Conservation (phyloP, 2,329 filamentous ascomycete species). For the Mariannaea elegans region DNA sequence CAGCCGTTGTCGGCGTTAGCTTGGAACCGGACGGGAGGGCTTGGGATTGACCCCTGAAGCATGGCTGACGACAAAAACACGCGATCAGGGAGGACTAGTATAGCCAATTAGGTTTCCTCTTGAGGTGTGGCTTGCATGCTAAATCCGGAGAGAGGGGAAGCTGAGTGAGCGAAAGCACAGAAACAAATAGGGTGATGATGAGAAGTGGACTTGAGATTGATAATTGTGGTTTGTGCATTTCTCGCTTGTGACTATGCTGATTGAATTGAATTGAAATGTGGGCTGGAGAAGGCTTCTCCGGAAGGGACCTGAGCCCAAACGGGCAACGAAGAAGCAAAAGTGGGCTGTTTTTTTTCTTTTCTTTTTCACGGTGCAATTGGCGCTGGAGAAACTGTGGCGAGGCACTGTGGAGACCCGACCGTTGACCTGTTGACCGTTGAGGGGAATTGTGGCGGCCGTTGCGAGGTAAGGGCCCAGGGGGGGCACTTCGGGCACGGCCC, state of each 20-base stretch:
- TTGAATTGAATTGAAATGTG: background rate
- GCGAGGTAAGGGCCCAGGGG: too few relatives aligned
- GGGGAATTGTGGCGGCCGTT: slow-evolving; percentile 38
- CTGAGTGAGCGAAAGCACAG: too few relatives aligned
- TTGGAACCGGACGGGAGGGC: slow-evolving; percentile 21
- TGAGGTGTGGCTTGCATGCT: slow-evolving; percentile 34
- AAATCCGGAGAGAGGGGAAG: slow-evolving; percentile 32
- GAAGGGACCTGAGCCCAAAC: slow-evolving; percentile 26
- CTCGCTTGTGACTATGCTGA: background rate
- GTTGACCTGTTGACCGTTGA: slow-evolving; percentile 30
- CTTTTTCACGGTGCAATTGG: slow-evolving; percentile 19
- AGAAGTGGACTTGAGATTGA: background rate
- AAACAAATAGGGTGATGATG: background rate
- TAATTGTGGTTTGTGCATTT: background rate
- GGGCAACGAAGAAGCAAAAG: slow-evolving; percentile 21
- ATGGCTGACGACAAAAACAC: slow-evolving; percentile 40
- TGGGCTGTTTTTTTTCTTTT: slow-evolving; percentile 27
- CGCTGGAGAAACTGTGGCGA: slow-evolving; percentile 19
- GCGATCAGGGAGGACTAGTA: slow-evolving; percentile 36
- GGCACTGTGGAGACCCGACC: slow-evolving; percentile 34
- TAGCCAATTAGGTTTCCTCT: slow-evolving; percentile 40
- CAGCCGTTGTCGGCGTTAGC: slow-evolving; percentile 25
- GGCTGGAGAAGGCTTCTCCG: too few relatives aligned
- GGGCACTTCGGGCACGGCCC: slow-evolving; percentile 42
- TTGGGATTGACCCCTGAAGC: slow-evolving; percentile 31